These are phyloP conservation scores for Limnomonas spitsbergensis DNA, from an alignment of 139 green algal genomes.

Conservation along the genomic window DNA sequence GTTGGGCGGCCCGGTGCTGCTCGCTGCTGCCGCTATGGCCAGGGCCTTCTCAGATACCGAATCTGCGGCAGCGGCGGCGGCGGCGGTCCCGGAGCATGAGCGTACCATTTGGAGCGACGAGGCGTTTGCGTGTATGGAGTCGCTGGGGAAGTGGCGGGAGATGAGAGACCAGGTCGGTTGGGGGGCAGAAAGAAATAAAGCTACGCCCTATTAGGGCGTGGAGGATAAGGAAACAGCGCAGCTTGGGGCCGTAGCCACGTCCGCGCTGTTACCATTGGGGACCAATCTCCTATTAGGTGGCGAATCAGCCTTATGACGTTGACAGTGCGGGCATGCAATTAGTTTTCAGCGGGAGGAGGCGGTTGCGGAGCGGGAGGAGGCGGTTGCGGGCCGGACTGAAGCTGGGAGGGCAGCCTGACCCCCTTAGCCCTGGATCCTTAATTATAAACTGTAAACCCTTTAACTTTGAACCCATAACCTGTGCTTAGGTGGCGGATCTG, in stretches of 20 bases:
- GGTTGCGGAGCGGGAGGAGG: too few relatives aligned
- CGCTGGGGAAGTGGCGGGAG: conserved; percentile 8
- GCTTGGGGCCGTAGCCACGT: too few relatives aligned
- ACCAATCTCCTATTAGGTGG: too few relatives aligned
- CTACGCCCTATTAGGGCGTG: too few relatives aligned
- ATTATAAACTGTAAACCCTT: background rate
- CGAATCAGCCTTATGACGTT: too few relatives aligned
- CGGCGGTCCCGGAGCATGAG: background rate
- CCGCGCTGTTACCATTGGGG: too few relatives aligned
- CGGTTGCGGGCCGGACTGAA: too few relatives aligned
- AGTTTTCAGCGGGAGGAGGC: too few relatives aligned
- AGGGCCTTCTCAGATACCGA: background rate
- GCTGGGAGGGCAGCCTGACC: too few relatives aligned
- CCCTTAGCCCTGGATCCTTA: conserved; percentile 1
- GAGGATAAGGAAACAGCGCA: too few relatives aligned
- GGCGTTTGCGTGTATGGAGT: background rate
- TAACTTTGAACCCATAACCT: background rate
- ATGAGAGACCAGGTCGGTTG: background rate
- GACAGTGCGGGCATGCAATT: too few relatives aligned
- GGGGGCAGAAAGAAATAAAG: background rate
- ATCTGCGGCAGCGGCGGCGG: background rate
- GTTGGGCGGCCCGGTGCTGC: background rate
- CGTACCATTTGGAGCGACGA: conserved; percentile 3
- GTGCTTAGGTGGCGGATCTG: background rate
- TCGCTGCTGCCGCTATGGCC: background rate